phyloP scores from a whole-genome alignment of 2,329 filamentous ascomycete genomes.

The Ophiobolus disseminans region DNA sequence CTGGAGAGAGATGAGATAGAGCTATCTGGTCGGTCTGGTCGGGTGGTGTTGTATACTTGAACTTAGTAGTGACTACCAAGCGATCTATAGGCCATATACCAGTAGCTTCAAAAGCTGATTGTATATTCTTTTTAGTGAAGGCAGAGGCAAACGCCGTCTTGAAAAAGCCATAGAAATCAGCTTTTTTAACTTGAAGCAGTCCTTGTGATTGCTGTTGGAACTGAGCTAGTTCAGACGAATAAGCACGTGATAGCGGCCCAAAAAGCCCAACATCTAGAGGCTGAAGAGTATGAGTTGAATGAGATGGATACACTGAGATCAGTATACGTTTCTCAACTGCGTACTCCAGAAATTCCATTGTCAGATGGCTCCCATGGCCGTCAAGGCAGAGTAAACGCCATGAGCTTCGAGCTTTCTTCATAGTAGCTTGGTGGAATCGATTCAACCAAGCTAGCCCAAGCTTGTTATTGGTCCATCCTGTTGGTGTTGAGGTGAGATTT shows the following conservation, averaged over 20 bases:
- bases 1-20: not conserved
- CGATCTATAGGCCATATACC: too few relatives aligned
- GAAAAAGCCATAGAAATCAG: constrained; percentile 2
- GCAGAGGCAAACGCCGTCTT: not conserved
- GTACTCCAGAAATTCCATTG: not conserved
- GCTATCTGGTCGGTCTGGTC: not conserved
- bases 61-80: not conserved
- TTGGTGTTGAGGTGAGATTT: not conserved
- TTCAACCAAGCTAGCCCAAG: not conserved
- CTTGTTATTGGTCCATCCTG: not conserved
- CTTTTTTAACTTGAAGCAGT: not conserved
- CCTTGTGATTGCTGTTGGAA: constrained; percentile 1
- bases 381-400: not conserved
- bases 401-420: not conserved
- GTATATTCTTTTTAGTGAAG: not conserved
- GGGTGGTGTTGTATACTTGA: not conserved
- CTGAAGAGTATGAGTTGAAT: constrained; percentile 3
- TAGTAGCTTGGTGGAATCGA: not conserved
- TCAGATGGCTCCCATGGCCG: constrained; percentile 1
- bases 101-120: not conserved
- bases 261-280: not conserved
- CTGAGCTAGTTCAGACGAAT: not conserved
- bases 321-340: constrained; percentile 1
- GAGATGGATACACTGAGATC: not conserved
- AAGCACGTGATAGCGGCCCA: not conserved